Evolutionary conservation across 345 rosid species (phyloP), one percentile per base, ranked within the genome.

Genomic region (Euphorbia lathyris): DNA sequence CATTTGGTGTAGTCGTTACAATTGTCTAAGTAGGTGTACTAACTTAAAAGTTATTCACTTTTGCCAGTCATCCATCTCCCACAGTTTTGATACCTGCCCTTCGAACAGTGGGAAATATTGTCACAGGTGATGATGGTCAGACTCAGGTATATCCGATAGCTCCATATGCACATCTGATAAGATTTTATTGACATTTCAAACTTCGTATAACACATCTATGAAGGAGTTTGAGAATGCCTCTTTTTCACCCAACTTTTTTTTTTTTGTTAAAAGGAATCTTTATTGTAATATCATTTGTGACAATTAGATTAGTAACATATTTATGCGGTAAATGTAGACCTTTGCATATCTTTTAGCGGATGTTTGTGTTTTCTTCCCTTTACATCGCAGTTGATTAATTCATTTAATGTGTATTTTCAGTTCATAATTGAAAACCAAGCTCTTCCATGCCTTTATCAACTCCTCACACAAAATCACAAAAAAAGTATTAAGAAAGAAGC

Each of bases 21-120:
- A 58, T 30, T 64, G 27, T 19, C 29, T 70, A 34, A 47, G 23
- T 51, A 36, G 26, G 23, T 11, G 23, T 77, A 25, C 70, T 73
- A 43, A 58, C 36, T 65, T 43, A 67, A 40, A 34, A 26, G 13
- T 14, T 67, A 55, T 60, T 61, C 43, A 47, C 17, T 26, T 34
- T 22, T 53, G 22, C 43, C 26, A 74, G 82, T 48, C 78, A 74
- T 63, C 73, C 78, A 36, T 67, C 78, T 10, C 65, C 74, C 5
- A 61, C 78, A 22, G 80, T 80, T 19, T 74, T 80, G 48, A 61
- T 70, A 20, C 80, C 80, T 48, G 83, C 80, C 20, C 80, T 80
- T 19, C 78, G 78, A 6, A 73, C 80, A 3, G 69, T 80, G 59
- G 83, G 83, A 29, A 80, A 80, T 56, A 73, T 80, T 52, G 80